A percentile compares a stretch with the other conserved stretches of the same genome.
These are phyloP conservation scores for Dioszegia aurantiaca DNA, from an alignment of 768 basidiomycete species.

Conservation along the genomic window DNA sequence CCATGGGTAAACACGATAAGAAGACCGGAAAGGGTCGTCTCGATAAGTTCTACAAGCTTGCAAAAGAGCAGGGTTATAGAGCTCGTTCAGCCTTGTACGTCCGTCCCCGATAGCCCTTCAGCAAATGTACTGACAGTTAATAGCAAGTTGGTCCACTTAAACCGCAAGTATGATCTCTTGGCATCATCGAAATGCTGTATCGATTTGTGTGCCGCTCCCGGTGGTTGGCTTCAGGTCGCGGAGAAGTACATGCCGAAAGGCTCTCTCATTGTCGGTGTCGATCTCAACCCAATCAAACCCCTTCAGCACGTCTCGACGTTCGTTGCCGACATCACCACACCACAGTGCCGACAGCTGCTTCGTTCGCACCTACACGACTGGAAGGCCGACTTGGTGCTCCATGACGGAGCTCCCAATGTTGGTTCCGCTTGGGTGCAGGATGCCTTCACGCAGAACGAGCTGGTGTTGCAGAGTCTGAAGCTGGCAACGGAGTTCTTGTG, in stretches of 20 bases:
- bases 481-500: conserved; percentile 89
- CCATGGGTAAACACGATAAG: conserved; percentile 53
- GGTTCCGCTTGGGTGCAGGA: conserved; percentile 99
- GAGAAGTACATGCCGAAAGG: conserved; percentile 95
- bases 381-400: conserved; percentile 97
- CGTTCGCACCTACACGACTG: conserved; percentile 90
- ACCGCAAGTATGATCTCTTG: conserved; percentile 94
- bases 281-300: conserved; percentile 92
- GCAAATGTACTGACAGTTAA: conserved; percentile 18
- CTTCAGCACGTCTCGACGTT: conserved; percentile 91
- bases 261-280: conserved; percentile 89
- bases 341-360: conserved; percentile 81
- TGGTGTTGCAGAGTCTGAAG: conserved; percentile 91
- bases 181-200: conserved; percentile 82
- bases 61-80: conserved; percentile 98
- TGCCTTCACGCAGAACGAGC: conserved; percentile 93
- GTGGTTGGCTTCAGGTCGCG: conserved; percentile 98
- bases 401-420: conserved; percentile 99
- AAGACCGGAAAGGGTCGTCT: conserved; percentile 78
- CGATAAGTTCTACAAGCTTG: conserved; percentile 96
- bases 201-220: conserved; percentile 97
- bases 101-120: neutral
- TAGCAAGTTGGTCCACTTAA: conserved; percentile 91
- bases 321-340: conserved; percentile 88
- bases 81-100: conserved; percentile 80